phyloP scores from a whole-genome alignment of 176 grass and related monocot genomes.

The Avena sativa region DNA sequence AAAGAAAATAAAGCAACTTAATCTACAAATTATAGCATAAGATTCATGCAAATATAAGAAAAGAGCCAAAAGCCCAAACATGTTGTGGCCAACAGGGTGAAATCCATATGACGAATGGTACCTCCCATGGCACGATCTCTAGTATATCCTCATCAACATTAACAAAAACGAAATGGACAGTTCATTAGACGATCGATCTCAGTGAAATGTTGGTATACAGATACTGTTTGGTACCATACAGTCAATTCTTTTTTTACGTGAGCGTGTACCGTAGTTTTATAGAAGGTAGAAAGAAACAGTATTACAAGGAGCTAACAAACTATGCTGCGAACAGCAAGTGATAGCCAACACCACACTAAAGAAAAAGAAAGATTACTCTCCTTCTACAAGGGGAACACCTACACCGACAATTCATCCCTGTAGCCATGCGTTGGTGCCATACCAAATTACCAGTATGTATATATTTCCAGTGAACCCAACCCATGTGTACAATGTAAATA shows the following conservation, averaged over 20 bases:
- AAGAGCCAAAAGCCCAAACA: neutral
- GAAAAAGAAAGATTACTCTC: no score
- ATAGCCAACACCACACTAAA: no score
- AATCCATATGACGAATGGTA: neutral
- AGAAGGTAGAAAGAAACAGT: no score
- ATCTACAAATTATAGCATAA: neutral
- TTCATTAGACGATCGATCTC: neutral
- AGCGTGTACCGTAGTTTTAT: no score
- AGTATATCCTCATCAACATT: neutral
- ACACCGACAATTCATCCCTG: neutral
- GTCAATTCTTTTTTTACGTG: neutral
- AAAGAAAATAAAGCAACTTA: slow-evolving; percentile 12
- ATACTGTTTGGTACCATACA: neutral
- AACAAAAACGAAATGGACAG: neutral
- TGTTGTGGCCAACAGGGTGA: neutral
- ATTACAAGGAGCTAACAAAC: no score
- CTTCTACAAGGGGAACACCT: no score
- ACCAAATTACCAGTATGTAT: neutral
- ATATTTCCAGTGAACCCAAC: neutral
- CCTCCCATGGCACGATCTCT: neutral
- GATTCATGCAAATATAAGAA: neutral
- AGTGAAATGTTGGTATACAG: neutral
- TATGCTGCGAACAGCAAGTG: no score
- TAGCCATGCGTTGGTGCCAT: neutral
- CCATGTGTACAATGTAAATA: neutral